Conservation (phyloP, 345 rosid genomes). For the Salix dunnii region DNA sequence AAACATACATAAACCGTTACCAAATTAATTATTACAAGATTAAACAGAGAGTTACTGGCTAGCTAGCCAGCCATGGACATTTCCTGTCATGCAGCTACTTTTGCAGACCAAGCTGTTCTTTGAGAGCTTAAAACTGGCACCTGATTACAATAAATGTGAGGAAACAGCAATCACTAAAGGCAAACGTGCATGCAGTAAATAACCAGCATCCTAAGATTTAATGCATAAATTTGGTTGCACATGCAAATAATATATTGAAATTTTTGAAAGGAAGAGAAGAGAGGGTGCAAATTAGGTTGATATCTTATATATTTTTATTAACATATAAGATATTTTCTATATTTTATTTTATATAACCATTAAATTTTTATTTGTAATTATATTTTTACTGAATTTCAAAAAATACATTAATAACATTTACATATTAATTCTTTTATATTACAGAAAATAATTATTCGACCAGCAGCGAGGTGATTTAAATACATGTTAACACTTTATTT, state of each 20-base stretch:
- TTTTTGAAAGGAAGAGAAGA: background rate
- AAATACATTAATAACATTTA: too few relatives aligned
- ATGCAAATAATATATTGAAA: slow-evolving; percentile 20
- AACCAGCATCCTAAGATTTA: slow-evolving; percentile 38
- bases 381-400: too few relatives aligned
- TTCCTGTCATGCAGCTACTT: background rate
- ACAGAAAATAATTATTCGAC: too few relatives aligned
- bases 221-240: slow-evolving; percentile 38
- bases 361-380: too few relatives aligned
- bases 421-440: too few relatives aligned
- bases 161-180: slow-evolving; percentile 32
- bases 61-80: background rate
- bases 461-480: too few relatives aligned
- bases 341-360: too few relatives aligned
- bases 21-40: background rate
- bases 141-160: slow-evolving; percentile 41
- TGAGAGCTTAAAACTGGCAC: slow-evolving; percentile 10
- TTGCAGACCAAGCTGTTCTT: background rate
- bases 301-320: too few relatives aligned
- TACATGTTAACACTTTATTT: too few relatives aligned
- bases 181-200: slow-evolving; percentile 44
- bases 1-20: slow-evolving; percentile 9
- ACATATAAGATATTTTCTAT: too few relatives aligned
- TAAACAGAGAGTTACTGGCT: background rate
- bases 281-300: background rate